These are phyloP conservation scores for Saturnispora halmiae DNA, from an alignment of 805 yeast species.

Conservation along the genomic window DNA sequence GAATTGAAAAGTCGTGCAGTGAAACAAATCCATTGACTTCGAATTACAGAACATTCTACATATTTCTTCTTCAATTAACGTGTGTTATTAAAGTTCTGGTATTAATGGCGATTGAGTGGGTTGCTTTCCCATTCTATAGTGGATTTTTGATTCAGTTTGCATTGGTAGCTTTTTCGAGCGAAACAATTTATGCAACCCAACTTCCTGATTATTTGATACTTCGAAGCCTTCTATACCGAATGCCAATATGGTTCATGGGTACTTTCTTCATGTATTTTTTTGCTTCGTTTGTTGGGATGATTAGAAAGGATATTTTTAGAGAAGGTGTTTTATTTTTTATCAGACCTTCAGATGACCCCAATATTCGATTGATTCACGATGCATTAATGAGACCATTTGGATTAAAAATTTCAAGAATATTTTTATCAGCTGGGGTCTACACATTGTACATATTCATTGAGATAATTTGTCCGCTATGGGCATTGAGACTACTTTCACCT, in stretches of 20 bases:
- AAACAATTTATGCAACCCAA: constrained; percentile 12
- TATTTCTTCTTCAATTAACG: constrained; percentile 42
- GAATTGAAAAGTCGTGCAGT: constrained; percentile 24
- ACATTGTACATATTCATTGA: constrained; percentile 65
- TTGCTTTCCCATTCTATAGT: constrained; percentile 80
- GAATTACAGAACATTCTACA: constrained; percentile 41
- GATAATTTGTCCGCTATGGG: constrained; percentile 56
- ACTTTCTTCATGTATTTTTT: constrained; percentile 80
- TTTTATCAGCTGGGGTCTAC: constrained; percentile 66
- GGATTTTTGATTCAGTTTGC: constrained; percentile 71
- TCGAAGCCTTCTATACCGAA: not conserved
- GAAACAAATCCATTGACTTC: constrained; percentile 41
- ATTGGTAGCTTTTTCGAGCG: constrained; percentile 44
- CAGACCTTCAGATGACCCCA: constrained; percentile 91
- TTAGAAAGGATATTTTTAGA: constrained; percentile 61
- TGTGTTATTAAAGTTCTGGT: constrained; percentile 66
- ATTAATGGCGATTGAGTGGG: constrained; percentile 68
- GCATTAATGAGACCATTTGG: constrained; percentile 70
- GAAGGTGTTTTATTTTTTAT: constrained; percentile 88
- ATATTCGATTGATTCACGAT: constrained; percentile 76
- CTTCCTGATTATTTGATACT: constrained; percentile 6
- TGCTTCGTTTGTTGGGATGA: constrained; percentile 81
- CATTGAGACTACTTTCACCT: constrained; percentile 32
- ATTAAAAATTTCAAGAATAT: constrained; percentile 65
- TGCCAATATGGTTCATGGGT: constrained; percentile 54